These are phyloP conservation scores for Fusarium coffeatum DNA, from an alignment of 2,329 filamentous ascomycete species.

Conservation along the genomic window DNA sequence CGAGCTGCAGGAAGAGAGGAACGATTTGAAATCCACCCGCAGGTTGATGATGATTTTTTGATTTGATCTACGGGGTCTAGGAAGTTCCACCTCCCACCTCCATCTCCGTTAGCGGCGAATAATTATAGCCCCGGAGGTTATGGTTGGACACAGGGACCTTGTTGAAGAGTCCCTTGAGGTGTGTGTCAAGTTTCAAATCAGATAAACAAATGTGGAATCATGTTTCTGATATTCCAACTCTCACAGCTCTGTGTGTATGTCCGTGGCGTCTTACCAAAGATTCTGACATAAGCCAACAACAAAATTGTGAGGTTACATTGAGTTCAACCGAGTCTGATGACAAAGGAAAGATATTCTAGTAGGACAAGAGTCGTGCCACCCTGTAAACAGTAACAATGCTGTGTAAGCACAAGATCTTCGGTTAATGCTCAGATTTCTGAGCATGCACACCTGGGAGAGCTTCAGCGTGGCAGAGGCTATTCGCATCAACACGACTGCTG, in stretches of 20 bases:
- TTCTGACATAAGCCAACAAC: background rate
- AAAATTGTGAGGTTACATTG: background rate
- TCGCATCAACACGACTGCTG: conserved; percentile 11
- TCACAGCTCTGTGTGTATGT: background rate
- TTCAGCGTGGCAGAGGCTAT: background rate
- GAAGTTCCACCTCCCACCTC: background rate
- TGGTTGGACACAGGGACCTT: conserved; percentile 13
- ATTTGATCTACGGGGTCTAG: conserved; percentile 2
- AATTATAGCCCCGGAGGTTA: background rate
- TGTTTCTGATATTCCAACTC: conserved; percentile 2
- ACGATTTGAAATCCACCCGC: conserved; percentile 45
- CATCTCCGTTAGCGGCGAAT: conserved; percentile 25
- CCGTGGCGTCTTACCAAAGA: background rate
- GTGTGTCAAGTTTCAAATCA: conserved; percentile 7
- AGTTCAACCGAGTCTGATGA: conserved; percentile 5
- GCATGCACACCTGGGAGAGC: background rate
- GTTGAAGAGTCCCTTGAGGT: conserved; percentile 1
- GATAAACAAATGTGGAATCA: conserved; percentile 29
- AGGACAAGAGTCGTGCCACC: background rate
- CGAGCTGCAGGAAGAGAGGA: conserved; percentile 29
- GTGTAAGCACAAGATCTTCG: background rate
- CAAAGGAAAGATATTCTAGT: background rate
- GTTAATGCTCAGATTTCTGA: background rate
- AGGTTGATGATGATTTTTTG: conserved; percentile 16
- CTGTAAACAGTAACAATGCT: background rate